Base-by-base conservation (phyloP, 2,329 filamentous ascomycete species). In the Diaporthe nobilis region DNA sequence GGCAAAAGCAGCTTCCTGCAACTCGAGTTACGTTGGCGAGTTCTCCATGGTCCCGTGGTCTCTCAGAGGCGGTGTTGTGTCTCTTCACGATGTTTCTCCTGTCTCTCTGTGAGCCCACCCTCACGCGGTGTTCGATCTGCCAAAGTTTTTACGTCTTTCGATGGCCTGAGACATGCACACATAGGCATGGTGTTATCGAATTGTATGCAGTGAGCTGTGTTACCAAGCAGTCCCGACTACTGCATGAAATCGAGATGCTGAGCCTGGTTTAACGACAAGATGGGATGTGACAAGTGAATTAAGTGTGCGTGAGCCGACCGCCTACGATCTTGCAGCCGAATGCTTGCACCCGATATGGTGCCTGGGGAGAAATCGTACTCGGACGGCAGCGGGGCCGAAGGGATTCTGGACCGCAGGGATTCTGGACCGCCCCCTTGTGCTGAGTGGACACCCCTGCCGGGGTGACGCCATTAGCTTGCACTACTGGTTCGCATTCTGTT, bases 391-490 rank as follows among this genome's bases (percentile, higher is more conserved):
- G 65, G 65, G 65, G 65, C 49, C 22, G 15, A 28, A 37, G 65
- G 34, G 47, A 55, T 55, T 42, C 65, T 31, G 65, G 65, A 49
- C 49, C 22, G 15, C 20, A 37, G 65, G 31, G 47, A 55, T 55
- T 39, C 65, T 70, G 65, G 65, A 31, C 65, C 34, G 34, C 49
- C n/a, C 31, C 25, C 3, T 63, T 42, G 47, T 42, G 34, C 31
- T 31, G 31, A 31, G 31, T 34, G 63, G 31, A 67, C 10, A 65
- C 55, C 55, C 51, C 22, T 57, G 58, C n/a, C 60, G 34, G 49
- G 7, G 61, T 73, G 71, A 73, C 71, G 71, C 49, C 71, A 73
- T 73, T 47, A 44, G 71, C 39, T 39, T 39, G 60, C 58, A 22
- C 71, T 71, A 47, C 49, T 53, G 34, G 13, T 28, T 70, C 49